phyloP scores from a whole-genome alignment of 352 stramenopile species.

The Globisporangium cylindrosporum region DNA sequence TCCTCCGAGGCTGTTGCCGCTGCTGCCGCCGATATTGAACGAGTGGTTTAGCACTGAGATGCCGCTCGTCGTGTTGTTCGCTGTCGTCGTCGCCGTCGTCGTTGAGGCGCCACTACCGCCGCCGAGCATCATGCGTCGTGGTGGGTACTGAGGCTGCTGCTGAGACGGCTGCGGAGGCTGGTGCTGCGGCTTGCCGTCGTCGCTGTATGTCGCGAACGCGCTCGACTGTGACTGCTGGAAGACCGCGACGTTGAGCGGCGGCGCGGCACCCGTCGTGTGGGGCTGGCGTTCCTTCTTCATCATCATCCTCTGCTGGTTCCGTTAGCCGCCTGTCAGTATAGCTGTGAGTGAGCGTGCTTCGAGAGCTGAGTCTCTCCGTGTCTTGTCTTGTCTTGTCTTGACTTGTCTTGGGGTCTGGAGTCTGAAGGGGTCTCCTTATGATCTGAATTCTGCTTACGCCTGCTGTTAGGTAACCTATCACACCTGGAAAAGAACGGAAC shows the following conservation, averaged over 20 bases:
- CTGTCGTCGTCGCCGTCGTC: background rate
- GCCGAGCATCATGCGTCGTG: constrained; percentile 9
- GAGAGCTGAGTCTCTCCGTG: background rate
- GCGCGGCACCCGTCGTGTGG: constrained; percentile 5
- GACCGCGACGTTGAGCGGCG: constrained; percentile 18
- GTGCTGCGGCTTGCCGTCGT: constrained; percentile 18
- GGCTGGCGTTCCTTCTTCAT: background rate
- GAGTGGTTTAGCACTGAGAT: constrained; percentile 14
- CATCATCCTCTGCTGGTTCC: background rate
- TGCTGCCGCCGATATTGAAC: constrained; percentile 5
- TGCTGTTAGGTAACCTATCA: constrained; percentile 5
- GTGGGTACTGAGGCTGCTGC: background rate
- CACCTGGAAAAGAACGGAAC: background rate
- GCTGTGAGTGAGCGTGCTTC: background rate
- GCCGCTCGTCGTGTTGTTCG: background rate
- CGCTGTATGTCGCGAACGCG: constrained; percentile 6
- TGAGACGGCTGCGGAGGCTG: background rate
- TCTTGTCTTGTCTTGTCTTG: background rate
- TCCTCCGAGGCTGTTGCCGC: background rate
- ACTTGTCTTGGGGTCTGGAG: background rate
- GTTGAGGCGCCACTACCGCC: background rate
- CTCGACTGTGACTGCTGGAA: constrained; percentile 17
- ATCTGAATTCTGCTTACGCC: background rate
- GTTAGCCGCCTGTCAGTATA: background rate
- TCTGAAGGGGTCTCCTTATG: background rate